Base-by-base conservation (phyloP, 768 basidiomycete genomes). In the Myochromella boudieri region DNA sequence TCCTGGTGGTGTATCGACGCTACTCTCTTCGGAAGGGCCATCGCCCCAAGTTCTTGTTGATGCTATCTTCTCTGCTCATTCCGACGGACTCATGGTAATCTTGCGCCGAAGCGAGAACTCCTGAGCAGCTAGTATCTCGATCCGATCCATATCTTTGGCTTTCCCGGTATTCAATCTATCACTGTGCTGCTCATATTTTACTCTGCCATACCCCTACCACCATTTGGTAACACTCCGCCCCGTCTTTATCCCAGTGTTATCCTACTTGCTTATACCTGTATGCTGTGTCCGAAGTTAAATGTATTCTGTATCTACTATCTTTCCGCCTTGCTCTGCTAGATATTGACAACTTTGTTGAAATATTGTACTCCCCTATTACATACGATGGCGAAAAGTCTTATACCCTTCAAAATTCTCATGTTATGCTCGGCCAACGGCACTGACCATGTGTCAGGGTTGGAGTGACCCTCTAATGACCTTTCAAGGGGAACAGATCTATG, bases 51-150 rank as follows among this genome's bases (percentile, higher is more conserved):
- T 84, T 43, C 54, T 71, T 25, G 86, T 91, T 10, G 89, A 91
- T 57, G 85, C 87, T 2, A 90, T 91, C 44, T 90, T 91, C 60
- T 88, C 87, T 26, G 88, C 85, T 4, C 89, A 91, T 60, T 91
- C 89, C 22, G 89, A 91, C 59, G 89, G 89, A 4, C 71, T 91
- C 46, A 80, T 91, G 70, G 85, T 89, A 52, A 87, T 91, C 54
- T 66, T 91, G 10, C 80, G 89, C 17, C 68, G 74, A 44, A 60
- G 54, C 44, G 51, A 51, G 27, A 42, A 44, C 40, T 40, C 34
- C 18, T 55, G n/a, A 52, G 42, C 34, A 6, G 18, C 17, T 21
- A 4, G 14, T 26, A 20, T 44, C 29, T 32, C 17, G 25, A 31
- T 36, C 43, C 24, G 31, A 44, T 44, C 43, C 32, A 43, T 41